Conservation (phyloP, 2,329 filamentous ascomycete genomes). For the Dothideomycetes sp. region DNA sequence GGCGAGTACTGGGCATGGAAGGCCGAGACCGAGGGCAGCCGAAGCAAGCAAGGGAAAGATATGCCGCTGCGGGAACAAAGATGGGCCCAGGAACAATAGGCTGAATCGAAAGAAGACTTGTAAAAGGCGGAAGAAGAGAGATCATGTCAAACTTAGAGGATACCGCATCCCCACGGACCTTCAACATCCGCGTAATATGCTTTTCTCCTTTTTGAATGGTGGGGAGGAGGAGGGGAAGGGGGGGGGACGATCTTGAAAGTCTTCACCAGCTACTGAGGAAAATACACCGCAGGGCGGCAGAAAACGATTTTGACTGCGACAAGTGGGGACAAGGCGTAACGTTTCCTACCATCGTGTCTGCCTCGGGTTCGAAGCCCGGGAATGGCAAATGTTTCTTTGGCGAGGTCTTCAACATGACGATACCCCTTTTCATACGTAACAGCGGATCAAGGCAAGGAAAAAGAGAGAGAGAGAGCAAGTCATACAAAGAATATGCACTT, state of each 20-base stretch:
- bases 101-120: too few species aligned
- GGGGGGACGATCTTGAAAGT: too few species aligned
- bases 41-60: slow-evolving; percentile 43
- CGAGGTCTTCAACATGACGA: background rate
- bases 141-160: too few species aligned
- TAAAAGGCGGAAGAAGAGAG: too few species aligned
- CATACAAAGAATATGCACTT: too few species aligned
- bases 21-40: slow-evolving; percentile 55
- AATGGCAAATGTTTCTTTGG: background rate
- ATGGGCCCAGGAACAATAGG: slow-evolving; percentile 51
- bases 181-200: background rate
- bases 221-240: too few species aligned
- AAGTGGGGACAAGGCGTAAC: background rate
- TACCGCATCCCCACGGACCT: background rate
- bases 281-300: too few species aligned
- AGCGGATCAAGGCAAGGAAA: too few species aligned
- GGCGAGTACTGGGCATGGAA: slow-evolving; percentile 94
- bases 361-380: background rate
- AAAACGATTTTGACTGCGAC: background rate
- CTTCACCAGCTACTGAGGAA: too few species aligned
- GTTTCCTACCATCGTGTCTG: background rate
- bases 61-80: slow-evolving; percentile 65
- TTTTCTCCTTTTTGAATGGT: background rate
- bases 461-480: background rate
- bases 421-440: too few species aligned